Percentiles rank a stretch among this genome's conserved stretches.
Conservation (phyloP, 108 stramenopile species). For the Stephanodiscus minutulus region DNA sequence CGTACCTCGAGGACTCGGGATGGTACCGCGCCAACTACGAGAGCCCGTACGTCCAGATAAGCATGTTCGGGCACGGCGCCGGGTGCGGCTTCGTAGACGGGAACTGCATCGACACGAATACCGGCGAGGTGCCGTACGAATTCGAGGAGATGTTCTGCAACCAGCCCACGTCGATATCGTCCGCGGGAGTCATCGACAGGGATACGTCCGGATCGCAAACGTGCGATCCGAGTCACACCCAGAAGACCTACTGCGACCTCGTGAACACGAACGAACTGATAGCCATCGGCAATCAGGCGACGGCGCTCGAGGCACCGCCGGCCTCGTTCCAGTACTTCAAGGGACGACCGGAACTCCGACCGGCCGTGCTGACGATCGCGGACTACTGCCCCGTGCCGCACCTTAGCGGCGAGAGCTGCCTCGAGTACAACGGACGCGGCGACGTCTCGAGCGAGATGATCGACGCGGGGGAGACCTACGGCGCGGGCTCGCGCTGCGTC, state of each 20-base stretch:
- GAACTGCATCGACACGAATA: conserved; percentile 47
- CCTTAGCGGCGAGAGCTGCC: conserved; percentile 39
- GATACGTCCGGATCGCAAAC: conserved; percentile 30
- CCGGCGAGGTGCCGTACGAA: conserved; percentile 56
- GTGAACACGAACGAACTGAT: conserved; percentile 31
- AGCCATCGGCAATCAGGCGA: conserved; percentile 36
- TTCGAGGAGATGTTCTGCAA: conserved; percentile 76
- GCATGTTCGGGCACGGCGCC: conserved; percentile 52
- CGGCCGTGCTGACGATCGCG: conserved; percentile 38
- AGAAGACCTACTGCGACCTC: conserved; percentile 51
- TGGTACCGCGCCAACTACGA: conserved; percentile 61
- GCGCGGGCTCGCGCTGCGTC: conserved; percentile 33
- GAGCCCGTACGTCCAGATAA: conserved; percentile 41
- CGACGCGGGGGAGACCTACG: conserved; percentile 45
- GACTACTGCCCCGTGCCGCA: conserved; percentile 52
- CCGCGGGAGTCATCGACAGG: conserved; percentile 17
- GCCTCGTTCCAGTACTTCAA: conserved; percentile 44
- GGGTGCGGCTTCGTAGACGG: conserved; percentile 58
- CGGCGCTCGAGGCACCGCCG: conserved; percentile 30
- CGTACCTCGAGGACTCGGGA: conserved; percentile 61
- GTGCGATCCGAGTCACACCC: conserved; percentile 51
- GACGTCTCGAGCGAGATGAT: conserved; percentile 28
- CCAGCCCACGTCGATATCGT: conserved; percentile 15
- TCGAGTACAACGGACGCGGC: conserved; percentile 24
- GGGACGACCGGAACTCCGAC: conserved; percentile 30